Evolutionary conservation across 1,139 yeast genomes (phyloP).

Genomic region (Trichomonascaceae sp.): DNA sequence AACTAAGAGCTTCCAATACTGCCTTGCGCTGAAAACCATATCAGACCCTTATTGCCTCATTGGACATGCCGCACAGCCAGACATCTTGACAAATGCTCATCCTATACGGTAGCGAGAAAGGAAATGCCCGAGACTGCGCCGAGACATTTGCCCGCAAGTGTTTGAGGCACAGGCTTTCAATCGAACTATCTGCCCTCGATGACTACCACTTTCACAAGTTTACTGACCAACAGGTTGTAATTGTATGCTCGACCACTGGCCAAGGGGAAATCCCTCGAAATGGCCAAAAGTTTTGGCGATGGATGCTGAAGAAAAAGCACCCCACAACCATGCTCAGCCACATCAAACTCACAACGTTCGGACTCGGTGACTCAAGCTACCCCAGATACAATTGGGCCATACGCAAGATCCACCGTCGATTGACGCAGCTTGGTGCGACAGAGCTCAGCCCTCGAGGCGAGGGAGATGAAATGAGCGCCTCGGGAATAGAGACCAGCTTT

Average conservation of each 20-base stretch:
- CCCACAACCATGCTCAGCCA: constrained; percentile 47
- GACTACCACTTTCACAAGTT: constrained; percentile 35
- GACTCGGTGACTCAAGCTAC: constrained; percentile 92
- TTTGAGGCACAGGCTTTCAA: constrained; percentile 41
- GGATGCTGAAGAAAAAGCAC: constrained; percentile 52
- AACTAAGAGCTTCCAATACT: too few species aligned
- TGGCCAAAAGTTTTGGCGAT: constrained; percentile 58
- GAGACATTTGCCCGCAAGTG: constrained; percentile 44
- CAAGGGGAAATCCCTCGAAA: constrained; percentile 90
- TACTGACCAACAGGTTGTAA: constrained; percentile 23
- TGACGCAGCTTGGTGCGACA: constrained; percentile 67
- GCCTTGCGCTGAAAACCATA: too few species aligned
- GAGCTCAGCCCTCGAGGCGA: constrained; percentile 69
- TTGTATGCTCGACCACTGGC: constrained; percentile 84
- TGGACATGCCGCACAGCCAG: too few species aligned
- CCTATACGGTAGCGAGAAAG: constrained; percentile 87
- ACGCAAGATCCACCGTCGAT: constrained; percentile 63
- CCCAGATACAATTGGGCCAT: constrained; percentile 77
- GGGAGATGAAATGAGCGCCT: constrained; percentile 74
- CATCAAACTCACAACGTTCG: constrained; percentile 58
- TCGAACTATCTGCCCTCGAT: constrained; percentile 38
- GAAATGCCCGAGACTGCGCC: constrained; percentile 83
- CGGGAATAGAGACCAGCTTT: constrained; percentile 69
- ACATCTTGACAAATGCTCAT: constrained; percentile 39
- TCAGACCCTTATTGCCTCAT: too few species aligned